Conservation (phyloP, 257 asterid genomes). For the Sherardia arvensis region DNA sequence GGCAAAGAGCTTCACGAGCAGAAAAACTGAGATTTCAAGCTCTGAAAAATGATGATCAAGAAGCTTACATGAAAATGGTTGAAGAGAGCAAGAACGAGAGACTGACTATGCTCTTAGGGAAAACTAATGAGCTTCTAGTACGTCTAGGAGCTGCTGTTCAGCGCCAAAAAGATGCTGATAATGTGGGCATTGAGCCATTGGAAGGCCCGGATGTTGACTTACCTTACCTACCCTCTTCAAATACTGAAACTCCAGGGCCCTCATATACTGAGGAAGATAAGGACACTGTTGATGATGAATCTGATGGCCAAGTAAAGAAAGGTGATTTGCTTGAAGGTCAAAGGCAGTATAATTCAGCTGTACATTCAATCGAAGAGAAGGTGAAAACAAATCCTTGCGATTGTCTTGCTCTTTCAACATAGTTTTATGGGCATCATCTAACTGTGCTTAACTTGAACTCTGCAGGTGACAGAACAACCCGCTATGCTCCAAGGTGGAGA, state of each 20-base stretch:
- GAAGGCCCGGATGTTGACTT: slow-evolving; percentile 49
- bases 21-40: slow-evolving; percentile 97
- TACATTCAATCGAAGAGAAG: slow-evolving; percentile 99
- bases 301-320: slow-evolving; percentile 44
- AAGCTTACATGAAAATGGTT: slow-evolving; percentile 99
- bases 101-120: slow-evolving; percentile 91
- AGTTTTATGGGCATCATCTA: background rate
- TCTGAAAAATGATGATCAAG: slow-evolving; percentile 96
- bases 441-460: slow-evolving; percentile 5
- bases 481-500: slow-evolving; percentile 98
- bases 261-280: slow-evolving; percentile 67
- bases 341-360: slow-evolving; percentile 87
- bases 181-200: slow-evolving; percentile 57
- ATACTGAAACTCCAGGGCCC: slow-evolving; percentile 69
- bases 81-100: slow-evolving; percentile 98
- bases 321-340: slow-evolving; percentile 98
- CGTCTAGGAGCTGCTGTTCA: slow-evolving; percentile 99
- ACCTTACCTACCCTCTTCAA: slow-evolving; percentile 45
- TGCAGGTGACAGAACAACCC: slow-evolving; percentile 98
- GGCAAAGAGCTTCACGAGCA: slow-evolving; percentile 96
- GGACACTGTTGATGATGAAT: slow-evolving; percentile 42
- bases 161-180: slow-evolving; percentile 90
- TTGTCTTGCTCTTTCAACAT: background rate
- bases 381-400: slow-evolving; percentile 19
- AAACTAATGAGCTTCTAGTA: slow-evolving; percentile 86